phyloP scores from a whole-genome alignment of 2,329 filamentous ascomycete genomes.

The Fonsecaea monophora region DNA sequence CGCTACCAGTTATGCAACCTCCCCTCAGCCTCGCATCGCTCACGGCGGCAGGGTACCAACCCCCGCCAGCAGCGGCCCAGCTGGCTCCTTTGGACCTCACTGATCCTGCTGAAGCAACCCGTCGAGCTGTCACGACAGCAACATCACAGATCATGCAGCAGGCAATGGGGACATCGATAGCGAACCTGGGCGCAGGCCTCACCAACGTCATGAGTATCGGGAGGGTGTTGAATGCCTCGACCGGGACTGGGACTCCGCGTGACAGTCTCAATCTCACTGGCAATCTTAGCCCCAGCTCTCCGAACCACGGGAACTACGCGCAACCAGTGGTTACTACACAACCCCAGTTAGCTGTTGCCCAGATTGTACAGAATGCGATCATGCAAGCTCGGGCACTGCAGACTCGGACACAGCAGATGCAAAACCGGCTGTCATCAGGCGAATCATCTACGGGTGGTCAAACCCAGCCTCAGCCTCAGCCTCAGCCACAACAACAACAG shows the following conservation, averaged over 20 bases:
- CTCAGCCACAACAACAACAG: slow-evolving; percentile 28
- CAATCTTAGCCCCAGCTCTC: slow-evolving; percentile 22
- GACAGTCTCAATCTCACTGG: slow-evolving; percentile 23
- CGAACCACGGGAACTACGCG: slow-evolving; percentile 14
- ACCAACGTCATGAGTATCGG: slow-evolving; percentile 36
- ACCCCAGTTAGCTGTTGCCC: slow-evolving; percentile 23
- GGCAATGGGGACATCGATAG: slow-evolving; percentile 33
- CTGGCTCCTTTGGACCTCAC: slow-evolving; percentile 1
- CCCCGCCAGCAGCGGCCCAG: slow-evolving; percentile 15
- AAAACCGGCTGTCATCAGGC: slow-evolving; percentile 16
- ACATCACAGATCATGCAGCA: slow-evolving; percentile 39
- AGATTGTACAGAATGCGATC: slow-evolving; percentile 26
- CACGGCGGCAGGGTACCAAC: neutral
- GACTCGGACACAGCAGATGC: slow-evolving; percentile 8
- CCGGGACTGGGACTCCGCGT: slow-evolving; percentile 8
- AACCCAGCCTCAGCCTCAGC: slow-evolving; percentile 31
- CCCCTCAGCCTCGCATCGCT: slow-evolving; percentile 40
- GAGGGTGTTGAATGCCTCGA: slow-evolving; percentile 20
- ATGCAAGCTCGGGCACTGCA: slow-evolving; percentile 16
- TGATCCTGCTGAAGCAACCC: slow-evolving; percentile 19
- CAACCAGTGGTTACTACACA: slow-evolving; percentile 21
- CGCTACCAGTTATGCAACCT: slow-evolving; percentile 47
- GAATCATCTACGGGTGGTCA: slow-evolving; percentile 5
- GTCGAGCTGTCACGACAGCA: slow-evolving; percentile 31
- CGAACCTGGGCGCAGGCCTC: slow-evolving; percentile 34